phyloP scores from a whole-genome alignment of 2,329 filamentous ascomycete genomes.

The Cladosporium sphaerospermum region DNA sequence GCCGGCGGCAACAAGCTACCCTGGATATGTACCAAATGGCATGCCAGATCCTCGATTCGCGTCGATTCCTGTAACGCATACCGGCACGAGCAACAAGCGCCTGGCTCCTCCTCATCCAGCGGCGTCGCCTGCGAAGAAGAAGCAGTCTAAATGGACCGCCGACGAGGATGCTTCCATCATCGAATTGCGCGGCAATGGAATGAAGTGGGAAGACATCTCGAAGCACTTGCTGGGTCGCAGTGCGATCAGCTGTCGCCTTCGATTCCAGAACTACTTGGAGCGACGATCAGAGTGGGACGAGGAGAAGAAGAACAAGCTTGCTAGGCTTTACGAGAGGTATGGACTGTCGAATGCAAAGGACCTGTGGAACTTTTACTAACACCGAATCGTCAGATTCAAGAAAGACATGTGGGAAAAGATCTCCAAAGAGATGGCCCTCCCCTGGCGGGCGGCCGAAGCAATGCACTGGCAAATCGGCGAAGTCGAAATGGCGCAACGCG shows the following conservation, averaged over 20 bases:
- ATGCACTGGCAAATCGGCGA: conserved; percentile 98
- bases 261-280: conserved; percentile 97
- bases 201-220: conserved; percentile 99
- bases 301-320: conserved; percentile 94
- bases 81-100: conserved; percentile 34
- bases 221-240: conserved; percentile 84
- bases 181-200: conserved; percentile 77
- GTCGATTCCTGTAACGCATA: conserved; percentile 32
- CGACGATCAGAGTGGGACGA: conserved; percentile 92
- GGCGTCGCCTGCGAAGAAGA: conserved; percentile 76
- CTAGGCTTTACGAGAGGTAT: conserved; percentile 89
- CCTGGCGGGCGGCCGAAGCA: conserved; percentile 90
- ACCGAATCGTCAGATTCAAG: conserved; percentile 67
- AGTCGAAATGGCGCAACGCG: conserved; percentile 85
- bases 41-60: conserved; percentile 13
- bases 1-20: background rate
- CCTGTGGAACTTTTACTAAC: conserved; percentile 12
- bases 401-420: conserved; percentile 97
- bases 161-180: conserved; percentile 94
- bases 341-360: conserved; percentile 24
- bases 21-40: conserved; percentile 5
- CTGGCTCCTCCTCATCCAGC: conserved; percentile 41
- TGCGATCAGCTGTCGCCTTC: conserved; percentile 86
- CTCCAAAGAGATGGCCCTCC: conserved; percentile 88
- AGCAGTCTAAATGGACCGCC: conserved; percentile 93